Evolutionary conservation across 2,329 filamentous ascomycete genomes (phyloP).

Genomic region (Domatiomyces globalis): DNA sequence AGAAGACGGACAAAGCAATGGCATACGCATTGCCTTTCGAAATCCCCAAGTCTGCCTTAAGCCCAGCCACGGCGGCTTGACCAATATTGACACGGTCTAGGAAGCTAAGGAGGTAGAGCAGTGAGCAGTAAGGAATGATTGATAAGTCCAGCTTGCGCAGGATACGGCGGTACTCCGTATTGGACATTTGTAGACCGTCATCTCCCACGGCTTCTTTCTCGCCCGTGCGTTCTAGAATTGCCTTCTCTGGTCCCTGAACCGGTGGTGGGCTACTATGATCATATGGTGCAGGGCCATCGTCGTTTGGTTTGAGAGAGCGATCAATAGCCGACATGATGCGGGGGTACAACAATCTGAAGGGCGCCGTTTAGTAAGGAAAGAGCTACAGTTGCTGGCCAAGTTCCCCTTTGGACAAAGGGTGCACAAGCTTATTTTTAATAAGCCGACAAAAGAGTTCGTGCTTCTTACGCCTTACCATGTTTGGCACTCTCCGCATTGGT

Average conservation of each 20-base stretch:
- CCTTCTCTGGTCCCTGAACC: not conserved
- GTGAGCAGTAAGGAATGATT: constrained; percentile 2
- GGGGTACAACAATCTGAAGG: not conserved
- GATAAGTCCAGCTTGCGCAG: constrained; percentile 1
- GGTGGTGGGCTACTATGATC: not conserved
- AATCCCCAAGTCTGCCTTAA: constrained; percentile 20
- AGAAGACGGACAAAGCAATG: constrained; percentile 40
- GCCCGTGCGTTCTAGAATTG: not conserved
- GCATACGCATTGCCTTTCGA: constrained; percentile 32
- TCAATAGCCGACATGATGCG: not conserved
- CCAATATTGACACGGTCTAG: constrained; percentile 23
- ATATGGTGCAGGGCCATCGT: not conserved
- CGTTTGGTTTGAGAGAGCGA: not conserved
- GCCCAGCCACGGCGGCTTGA: constrained; percentile 23
- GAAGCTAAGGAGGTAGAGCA: constrained; percentile 1
- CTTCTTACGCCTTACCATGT: not conserved
- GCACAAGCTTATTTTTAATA: not conserved
- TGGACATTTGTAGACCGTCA: not conserved
- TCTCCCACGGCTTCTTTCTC: not conserved
- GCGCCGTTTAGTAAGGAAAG: not conserved
- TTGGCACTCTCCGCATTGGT: not conserved
- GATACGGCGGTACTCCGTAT: not conserved
- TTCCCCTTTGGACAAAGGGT: not conserved
- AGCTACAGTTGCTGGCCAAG: not conserved
- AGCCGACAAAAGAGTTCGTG: not conserved